A percentile compares a stretch with the other conserved stretches of the same genome.
These are phyloP conservation scores for Globisporangium ultimum DNA, from an alignment of 352 stramenopile species.

Conservation along the genomic window DNA sequence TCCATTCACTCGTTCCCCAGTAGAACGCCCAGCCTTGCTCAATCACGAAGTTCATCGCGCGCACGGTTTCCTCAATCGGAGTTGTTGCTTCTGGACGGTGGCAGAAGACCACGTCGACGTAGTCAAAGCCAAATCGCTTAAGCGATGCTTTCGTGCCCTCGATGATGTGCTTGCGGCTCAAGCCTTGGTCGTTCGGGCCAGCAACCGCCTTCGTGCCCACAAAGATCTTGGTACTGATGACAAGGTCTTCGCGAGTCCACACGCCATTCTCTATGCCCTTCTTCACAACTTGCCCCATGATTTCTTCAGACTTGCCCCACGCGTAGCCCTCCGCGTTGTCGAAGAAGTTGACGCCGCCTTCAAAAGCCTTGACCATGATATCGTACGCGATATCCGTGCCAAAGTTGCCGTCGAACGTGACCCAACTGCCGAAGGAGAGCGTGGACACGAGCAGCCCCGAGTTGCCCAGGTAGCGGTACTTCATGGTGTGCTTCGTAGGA, in stretches of 20 bases:
- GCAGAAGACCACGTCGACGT: slow-evolving; percentile 48
- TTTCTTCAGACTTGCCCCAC: slow-evolving; percentile 26
- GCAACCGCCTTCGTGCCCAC: slow-evolving; percentile 14
- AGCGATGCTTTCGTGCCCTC: slow-evolving; percentile 45
- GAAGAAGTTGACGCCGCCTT: slow-evolving; percentile 54
- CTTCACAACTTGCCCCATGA: slow-evolving; percentile 24
- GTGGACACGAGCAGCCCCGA: slow-evolving; percentile 11
- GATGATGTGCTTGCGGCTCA: slow-evolving; percentile 44
- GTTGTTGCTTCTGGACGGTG: slow-evolving; percentile 30
- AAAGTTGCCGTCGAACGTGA: slow-evolving; percentile 15
- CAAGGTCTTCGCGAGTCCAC: slow-evolving; percentile 40
- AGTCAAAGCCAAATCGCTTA: slow-evolving; percentile 32
- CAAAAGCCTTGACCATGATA: slow-evolving; percentile 29
- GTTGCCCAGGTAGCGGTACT: too few species aligned
- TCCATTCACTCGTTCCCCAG: slow-evolving; percentile 58
- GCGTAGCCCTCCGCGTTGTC: slow-evolving; percentile 45
- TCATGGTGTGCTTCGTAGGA: too few species aligned
- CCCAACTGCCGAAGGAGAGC: slow-evolving; percentile 33
- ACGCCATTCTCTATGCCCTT: slow-evolving; percentile 20
- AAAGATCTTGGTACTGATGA: slow-evolving; percentile 65
- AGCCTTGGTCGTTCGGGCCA: slow-evolving; percentile 21
- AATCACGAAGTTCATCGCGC: slow-evolving; percentile 45
- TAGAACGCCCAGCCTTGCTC: slow-evolving; percentile 30
- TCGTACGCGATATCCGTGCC: slow-evolving; percentile 21
- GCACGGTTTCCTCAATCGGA: slow-evolving; percentile 38